Conservation (phyloP, 176 grass and related monocot genomes). For the Secale cereale region DNA sequence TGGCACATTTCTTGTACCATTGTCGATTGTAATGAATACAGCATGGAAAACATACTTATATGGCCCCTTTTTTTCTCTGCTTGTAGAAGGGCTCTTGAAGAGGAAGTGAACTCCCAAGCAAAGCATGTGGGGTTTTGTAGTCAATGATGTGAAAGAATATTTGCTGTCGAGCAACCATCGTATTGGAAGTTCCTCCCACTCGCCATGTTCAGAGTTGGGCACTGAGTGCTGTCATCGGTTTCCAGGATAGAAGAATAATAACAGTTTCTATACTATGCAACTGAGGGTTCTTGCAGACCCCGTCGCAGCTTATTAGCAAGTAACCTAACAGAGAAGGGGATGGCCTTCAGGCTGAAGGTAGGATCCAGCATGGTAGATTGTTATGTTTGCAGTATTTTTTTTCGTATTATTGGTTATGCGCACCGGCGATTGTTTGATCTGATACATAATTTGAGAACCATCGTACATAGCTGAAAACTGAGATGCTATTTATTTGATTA, state of each 20-base stretch:
- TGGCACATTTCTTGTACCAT: neutral
- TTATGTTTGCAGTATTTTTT: slow-evolving; percentile 4
- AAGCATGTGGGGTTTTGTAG: neutral
- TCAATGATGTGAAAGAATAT: neutral
- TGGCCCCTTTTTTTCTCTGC: neutral
- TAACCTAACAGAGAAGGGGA: slow-evolving; percentile 36
- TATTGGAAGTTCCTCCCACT: slow-evolving; percentile 19
- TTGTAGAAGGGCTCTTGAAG: slow-evolving; percentile 13
- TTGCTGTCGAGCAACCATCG: slow-evolving; percentile 7
- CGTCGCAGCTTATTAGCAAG: slow-evolving; percentile 31
- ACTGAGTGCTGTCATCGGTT: neutral
- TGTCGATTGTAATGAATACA: neutral
- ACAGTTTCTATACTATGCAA: slow-evolving; percentile 29
- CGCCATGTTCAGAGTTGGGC: slow-evolving; percentile 2
- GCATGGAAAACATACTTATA: neutral
- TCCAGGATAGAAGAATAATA: slow-evolving; percentile 30
- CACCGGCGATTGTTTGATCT: neutral
- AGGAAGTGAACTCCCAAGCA: slow-evolving; percentile 13
- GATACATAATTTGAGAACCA: neutral
- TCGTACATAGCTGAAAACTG: neutral
- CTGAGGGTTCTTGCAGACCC: slow-evolving; percentile 32
- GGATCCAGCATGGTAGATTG: slow-evolving; percentile 24
- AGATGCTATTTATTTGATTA: slow-evolving; percentile 2
- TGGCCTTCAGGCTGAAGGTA: slow-evolving; percentile 33
- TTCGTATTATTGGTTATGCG: slow-evolving; percentile 1